Percentiles rank a stretch among this genome's conserved stretches.
Evolutionary conservation across 108 stramenopile genomes (phyloP).

Genomic region (Tribonema minus): DNA sequence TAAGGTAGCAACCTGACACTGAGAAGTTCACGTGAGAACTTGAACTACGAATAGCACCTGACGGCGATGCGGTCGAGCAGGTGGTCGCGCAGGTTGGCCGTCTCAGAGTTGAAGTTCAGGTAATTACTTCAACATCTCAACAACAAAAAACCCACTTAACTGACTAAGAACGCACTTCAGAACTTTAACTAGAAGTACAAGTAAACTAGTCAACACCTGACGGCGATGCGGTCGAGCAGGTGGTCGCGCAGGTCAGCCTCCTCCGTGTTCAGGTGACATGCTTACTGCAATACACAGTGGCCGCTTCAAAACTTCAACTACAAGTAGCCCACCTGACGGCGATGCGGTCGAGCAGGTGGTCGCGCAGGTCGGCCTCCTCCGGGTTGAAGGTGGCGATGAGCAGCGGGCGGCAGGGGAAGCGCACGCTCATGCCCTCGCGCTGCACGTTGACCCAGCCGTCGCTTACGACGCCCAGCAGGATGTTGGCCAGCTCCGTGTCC

Average conservation of each 20-base stretch:
- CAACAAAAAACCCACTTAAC: too few relatives aligned
- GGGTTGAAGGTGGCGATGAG: slow-evolving; percentile 93
- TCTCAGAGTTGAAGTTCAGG: too few relatives aligned
- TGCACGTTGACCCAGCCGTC: slow-evolving; percentile 87
- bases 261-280: slow-evolving; percentile 92
- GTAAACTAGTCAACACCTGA: too few relatives aligned
- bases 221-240: slow-evolving; percentile 85
- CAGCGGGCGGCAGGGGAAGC: slow-evolving; percentile 82
- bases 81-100: too few relatives aligned
- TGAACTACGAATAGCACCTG: too few relatives aligned
- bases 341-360: slow-evolving; percentile 88
- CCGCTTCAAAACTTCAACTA: too few relatives aligned
- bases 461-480: slow-evolving; percentile 76
- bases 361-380: slow-evolving; percentile 91
- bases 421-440: slow-evolving; percentile 83
- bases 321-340: slow-evolving; percentile 67
- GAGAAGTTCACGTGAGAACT: too few relatives aligned
- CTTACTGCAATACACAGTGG: too few relatives aligned
- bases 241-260: slow-evolving; percentile 93
- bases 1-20: too few relatives aligned
- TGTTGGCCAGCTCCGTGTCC: slow-evolving; percentile 85
- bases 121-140: too few relatives aligned
- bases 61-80: slow-evolving; percentile 86
- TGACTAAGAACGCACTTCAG: too few relatives aligned
- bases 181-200: too few relatives aligned